Percentiles rank a stretch among this genome's conserved stretches.
These are phyloP conservation scores for Echinochloa phyllopogon DNA, from an alignment of 176 grass and related monocot species.

Conservation along the genomic window DNA sequence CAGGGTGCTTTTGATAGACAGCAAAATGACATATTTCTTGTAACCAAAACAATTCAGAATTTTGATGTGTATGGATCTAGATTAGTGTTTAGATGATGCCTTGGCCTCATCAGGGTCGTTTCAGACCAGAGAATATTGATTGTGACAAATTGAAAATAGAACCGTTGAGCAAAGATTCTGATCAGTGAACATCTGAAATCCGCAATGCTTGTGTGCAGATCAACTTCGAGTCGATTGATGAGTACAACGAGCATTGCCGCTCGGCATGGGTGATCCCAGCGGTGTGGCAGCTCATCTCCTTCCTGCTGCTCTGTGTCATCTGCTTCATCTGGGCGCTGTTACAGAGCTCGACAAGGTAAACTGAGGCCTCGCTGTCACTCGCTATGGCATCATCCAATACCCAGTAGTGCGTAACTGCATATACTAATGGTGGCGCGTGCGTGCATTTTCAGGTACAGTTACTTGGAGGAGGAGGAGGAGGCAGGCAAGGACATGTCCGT, in stretches of 20 bases:
- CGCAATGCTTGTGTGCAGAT: conserved; percentile 21
- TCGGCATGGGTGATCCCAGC: conserved; percentile 79
- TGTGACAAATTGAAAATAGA: neutral
- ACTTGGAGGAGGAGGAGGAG: conserved; percentile 46
- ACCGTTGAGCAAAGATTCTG: neutral
- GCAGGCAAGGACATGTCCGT: conserved; percentile 35
- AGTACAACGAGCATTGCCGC: conserved; percentile 67
- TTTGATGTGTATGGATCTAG: neutral
- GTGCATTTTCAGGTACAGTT: conserved; percentile 53
- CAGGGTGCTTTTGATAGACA: neutral
- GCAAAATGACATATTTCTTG: neutral
- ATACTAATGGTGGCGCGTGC: neutral
- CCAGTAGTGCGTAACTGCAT: neutral
- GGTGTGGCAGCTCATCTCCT: conserved; percentile 84
- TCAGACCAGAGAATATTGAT: neutral
- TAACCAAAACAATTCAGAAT: neutral
- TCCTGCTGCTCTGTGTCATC: conserved; percentile 66
- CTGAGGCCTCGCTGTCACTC: neutral
- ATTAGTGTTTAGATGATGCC: neutral
- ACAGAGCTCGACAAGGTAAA: conserved; percentile 61
- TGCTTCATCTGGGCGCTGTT: conserved; percentile 75
- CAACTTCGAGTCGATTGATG: conserved; percentile 73
- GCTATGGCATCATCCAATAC: neutral
- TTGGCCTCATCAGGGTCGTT: neutral
- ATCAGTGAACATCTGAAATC: neutral